Evolutionary conservation across 192 early-diverging fungal genomes (phyloP).

Genomic region (Mortierella claussenii): DNA sequence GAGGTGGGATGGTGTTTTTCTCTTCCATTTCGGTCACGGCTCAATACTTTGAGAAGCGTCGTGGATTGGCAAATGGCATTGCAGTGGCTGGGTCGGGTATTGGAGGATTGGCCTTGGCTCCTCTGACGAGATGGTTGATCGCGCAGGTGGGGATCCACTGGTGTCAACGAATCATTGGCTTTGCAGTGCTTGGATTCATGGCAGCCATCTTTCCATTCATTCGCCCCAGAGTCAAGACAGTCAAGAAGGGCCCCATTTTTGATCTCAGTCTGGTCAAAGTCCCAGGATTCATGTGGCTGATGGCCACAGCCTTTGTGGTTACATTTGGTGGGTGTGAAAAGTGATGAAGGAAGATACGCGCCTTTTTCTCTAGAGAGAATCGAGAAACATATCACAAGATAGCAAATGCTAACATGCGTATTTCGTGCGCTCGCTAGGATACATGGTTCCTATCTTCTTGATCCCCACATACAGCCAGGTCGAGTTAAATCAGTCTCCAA

Average conservation of each 20-base stretch:
- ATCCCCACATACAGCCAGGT: conserved; percentile 27
- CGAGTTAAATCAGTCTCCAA: not conserved
- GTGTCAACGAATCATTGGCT: conserved; percentile 51
- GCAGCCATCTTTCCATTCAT: conserved; percentile 50
- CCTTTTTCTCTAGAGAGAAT: not conserved
- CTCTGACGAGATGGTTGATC: conserved; percentile 54
- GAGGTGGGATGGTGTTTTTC: conserved; percentile 69
- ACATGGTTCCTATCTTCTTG: conserved; percentile 50
- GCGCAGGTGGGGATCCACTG: conserved; percentile 46
- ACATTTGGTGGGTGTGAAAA: conserved; percentile 49
- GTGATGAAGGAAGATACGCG: not conserved
- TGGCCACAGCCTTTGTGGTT: conserved; percentile 52
- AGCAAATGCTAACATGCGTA: not conserved
- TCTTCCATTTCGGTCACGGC: conserved; percentile 70
- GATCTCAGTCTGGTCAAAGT: conserved; percentile 53
- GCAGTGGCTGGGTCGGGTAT: conserved; percentile 77
- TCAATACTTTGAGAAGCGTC: conserved; percentile 71
- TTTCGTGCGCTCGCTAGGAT: conserved; percentile 20
- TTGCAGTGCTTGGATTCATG: conserved; percentile 50
- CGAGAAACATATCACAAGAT: too few species aligned
- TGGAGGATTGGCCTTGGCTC: conserved; percentile 71
- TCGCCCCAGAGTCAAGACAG: conserved; percentile 40
- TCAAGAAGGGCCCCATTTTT: conserved; percentile 46
- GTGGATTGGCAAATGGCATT: conserved; percentile 73
- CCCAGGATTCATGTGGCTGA: conserved; percentile 40